Percentiles rank a stretch among this genome's conserved stretches.
Evolutionary conservation across 257 asterid species (phyloP).

Genomic region (Thymus quinquecostatus): DNA sequence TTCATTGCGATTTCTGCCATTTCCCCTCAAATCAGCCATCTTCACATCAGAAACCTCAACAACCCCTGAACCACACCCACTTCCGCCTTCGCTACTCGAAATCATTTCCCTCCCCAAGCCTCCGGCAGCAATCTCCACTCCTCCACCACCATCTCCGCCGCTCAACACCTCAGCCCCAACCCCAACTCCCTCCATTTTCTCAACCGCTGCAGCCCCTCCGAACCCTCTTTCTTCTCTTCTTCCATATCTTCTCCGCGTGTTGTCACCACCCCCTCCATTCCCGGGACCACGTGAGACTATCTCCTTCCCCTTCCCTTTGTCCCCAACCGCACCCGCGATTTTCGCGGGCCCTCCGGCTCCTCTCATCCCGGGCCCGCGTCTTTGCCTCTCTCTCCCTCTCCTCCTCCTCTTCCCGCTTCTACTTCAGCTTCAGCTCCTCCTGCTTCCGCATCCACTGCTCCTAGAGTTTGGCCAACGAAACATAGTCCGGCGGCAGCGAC

Average conservation of each 20-base stretch:
- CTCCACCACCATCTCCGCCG: background rate
- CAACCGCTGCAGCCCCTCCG: slow-evolving; percentile 23
- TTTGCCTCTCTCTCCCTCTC: slow-evolving; percentile 4
- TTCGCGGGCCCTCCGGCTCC: slow-evolving; percentile 13
- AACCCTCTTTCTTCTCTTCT: background rate
- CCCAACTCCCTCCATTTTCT: slow-evolving; percentile 17
- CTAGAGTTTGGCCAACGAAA: slow-evolving; percentile 57
- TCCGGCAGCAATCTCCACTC: too few species aligned
- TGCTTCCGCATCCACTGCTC: slow-evolving; percentile 63
- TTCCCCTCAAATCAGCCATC: slow-evolving; percentile 12
- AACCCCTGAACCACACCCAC: slow-evolving; percentile 19
- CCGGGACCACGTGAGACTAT: slow-evolving; percentile 17
- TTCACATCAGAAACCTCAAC: slow-evolving; percentile 24
- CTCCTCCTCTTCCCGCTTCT: slow-evolving; percentile 28
- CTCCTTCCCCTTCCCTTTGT: slow-evolving; percentile 43
- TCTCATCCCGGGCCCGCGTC: slow-evolving; percentile 6
- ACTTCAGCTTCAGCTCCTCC: slow-evolving; percentile 33
- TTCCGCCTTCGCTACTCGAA: slow-evolving; percentile 13
- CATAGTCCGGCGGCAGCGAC: slow-evolving; percentile 66
- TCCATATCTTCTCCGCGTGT: background rate
- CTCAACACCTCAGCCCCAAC: background rate
- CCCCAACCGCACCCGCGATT: slow-evolving; percentile 3
- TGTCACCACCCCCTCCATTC: slow-evolving; percentile 1
- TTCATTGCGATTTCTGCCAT: slow-evolving; percentile 2
- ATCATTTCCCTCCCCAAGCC: background rate